These are phyloP conservation scores for Citrus unshiu DNA, from an alignment of 345 rosid genomes.

Conservation along the genomic window DNA sequence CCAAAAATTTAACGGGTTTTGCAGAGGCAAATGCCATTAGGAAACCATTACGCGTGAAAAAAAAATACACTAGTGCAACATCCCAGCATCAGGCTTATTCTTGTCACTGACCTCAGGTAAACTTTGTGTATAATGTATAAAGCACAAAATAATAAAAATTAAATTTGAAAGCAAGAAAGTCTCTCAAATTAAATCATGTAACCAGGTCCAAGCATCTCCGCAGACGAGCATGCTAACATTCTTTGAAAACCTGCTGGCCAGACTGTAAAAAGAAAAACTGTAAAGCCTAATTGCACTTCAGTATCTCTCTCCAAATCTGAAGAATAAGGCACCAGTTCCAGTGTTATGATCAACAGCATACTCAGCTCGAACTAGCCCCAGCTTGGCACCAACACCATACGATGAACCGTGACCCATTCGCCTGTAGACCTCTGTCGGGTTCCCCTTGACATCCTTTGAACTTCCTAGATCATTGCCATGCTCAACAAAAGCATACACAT, in stretches of 20 bases:
- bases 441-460: conserved; percentile 95
- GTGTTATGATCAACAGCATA: conserved; percentile 95
- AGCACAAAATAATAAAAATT: not conserved
- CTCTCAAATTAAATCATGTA: conserved; percentile 8
- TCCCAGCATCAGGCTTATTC: conserved; percentile 1
- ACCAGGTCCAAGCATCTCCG: conserved; percentile 15
- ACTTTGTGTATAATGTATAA: not conserved
- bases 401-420: conserved; percentile 95
- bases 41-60: not conserved
- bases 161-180: not conserved
- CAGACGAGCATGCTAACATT: not conserved
- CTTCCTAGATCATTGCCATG: conserved; percentile 95
- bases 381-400: conserved; percentile 79
- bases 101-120: conserved; percentile 3
- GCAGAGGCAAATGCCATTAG: not conserved
- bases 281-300: conserved; percentile 27
- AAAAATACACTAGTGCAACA: not conserved
- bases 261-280: conserved; percentile 10
- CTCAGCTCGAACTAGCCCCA: conserved; percentile 90
- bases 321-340: conserved; percentile 83
- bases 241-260: conserved; percentile 7
- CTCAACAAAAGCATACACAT: conserved; percentile 83
- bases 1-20: not conserved
- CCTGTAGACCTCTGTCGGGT: conserved; percentile 91
- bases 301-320: conserved; percentile 91